Percentiles rank a stretch among this genome's conserved stretches.
Conservation (phyloP, 805 yeast genomes). For the Candida chilensis region DNA sequence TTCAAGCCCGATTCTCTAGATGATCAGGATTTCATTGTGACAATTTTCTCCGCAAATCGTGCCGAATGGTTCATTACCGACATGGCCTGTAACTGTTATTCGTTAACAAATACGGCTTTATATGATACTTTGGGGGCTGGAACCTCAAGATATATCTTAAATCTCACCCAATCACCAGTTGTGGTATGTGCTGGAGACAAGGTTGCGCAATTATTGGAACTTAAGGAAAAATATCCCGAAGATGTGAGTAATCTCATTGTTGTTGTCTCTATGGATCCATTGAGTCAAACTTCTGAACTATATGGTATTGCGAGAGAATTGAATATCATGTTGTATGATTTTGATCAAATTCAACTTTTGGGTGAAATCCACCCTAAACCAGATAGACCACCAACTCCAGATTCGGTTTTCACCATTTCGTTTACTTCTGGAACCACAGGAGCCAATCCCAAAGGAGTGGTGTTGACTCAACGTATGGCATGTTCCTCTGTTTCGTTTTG, state of each 20-base stretch:
- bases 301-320: slow-evolving; percentile 12
- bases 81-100: slow-evolving; percentile 55
- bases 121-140: slow-evolving; percentile 52
- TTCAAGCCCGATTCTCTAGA: slow-evolving; percentile 2
- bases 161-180: slow-evolving; percentile 50
- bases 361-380: slow-evolving; percentile 19
- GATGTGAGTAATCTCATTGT: slow-evolving; percentile 7
- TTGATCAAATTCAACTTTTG: slow-evolving; percentile 18
- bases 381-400: slow-evolving; percentile 37
- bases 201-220: slow-evolving; percentile 5
- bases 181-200: slow-evolving; percentile 10
- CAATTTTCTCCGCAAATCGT: slow-evolving; percentile 48
- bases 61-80: slow-evolving; percentile 67
- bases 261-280: slow-evolving; percentile 17
- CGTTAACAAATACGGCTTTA: slow-evolving; percentile 42
- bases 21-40: slow-evolving; percentile 35
- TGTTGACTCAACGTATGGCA: slow-evolving; percentile 45
- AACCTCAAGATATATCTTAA: slow-evolving; percentile 55
- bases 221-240: slow-evolving; percentile 4
- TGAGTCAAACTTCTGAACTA: slow-evolving; percentile 4
- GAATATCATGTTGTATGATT: slow-evolving; percentile 18
- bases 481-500: slow-evolving; percentile 38
- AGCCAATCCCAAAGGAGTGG: slow-evolving; percentile 66
- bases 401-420: slow-evolving; percentile 28
- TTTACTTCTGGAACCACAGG: slow-evolving; percentile 71